Evolutionary conservation across 1,284 basidiomycete species (phyloP), one percentile per base, ranked within the genome.

Genomic region (Sanghuangporus weigelae): DNA sequence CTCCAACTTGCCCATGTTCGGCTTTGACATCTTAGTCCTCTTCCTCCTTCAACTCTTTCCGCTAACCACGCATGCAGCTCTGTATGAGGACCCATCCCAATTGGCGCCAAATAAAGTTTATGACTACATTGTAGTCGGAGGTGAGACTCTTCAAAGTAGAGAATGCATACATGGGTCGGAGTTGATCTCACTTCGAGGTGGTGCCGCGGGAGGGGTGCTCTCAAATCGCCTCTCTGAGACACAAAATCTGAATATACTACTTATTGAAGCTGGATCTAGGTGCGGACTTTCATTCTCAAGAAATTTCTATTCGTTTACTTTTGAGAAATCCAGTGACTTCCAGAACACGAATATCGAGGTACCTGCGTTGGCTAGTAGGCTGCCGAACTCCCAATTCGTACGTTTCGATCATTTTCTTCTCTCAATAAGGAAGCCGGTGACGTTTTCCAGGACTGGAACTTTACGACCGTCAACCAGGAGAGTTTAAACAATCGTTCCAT

Each of bases 391-490:
- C 40, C 53, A 42, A 23, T 56, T 42, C 56, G 53, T 62, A 2
- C 4, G 60, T 55, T 31, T 19, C 26, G 26, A 4, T 46, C 44
- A 16, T 11, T 46, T 4, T 4, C 16, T 44, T 16, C 14, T 35
- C 19, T 21, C 10, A 39, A n/a, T 14, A n/a, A 26, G 26, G 1
- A 21, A 1, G 12, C 1, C 40, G 36, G 8, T 16, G 63, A 3
- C 59, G 69, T 71, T 0, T 10, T 57, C 2, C 71, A 67, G 46
- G 71, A 73, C 57, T 77, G 74, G 73, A 76, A 76, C 64, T 76
- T 73, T 62, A 76, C 75, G 2, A 78, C 76, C 1, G 70, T 69
- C 3, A 68, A 74, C 2, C 77, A 78, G 66, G 12, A 67, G 1
- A 71, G 71, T 3, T 67, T 77, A 2, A 68, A 70, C 49, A 68